Evolutionary conservation across 2,329 filamentous ascomycete species (phyloP), one percentile per base, ranked within the genome.

Genomic region (Eutypa lata): DNA sequence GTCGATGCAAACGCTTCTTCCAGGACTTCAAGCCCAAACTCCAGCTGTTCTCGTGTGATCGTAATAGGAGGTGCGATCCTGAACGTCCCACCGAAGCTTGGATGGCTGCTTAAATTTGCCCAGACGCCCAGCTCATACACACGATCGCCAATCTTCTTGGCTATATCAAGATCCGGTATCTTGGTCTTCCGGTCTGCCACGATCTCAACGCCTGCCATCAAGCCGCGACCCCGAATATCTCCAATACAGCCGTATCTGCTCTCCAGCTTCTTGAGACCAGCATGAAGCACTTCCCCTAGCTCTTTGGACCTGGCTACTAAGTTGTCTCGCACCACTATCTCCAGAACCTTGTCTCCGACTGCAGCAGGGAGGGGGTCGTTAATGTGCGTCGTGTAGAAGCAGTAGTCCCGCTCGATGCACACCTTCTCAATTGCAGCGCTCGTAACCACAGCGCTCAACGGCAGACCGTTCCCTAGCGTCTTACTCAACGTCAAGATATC

Each of bases 401-500:
- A 69, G 58, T 76, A 86, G 26, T 74, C 77, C 3, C 71, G 69
- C 18, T 81, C 75, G 11, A 68, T 66, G 31, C 76, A 78, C 2
- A 73, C 72, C 3, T 68, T 65, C 42, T 77, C 81, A 45, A 87
- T 82, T 31, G 76, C 71, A 4, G 73, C 70, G 43, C 75, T 81
- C 0, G 83, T 84, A 2, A 81, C 71, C 1, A 87, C 80, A 0
- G 83, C 77, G 47, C 76, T 77, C 3, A 87, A 69, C 1, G 84
- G 82, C 0, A 87, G 68, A 0, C 83, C 82, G 59, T 81, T 82
- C 0, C 82, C 83, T 0, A 86, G 71, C 0, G 82, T 86, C 65
- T 86, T 87, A 57, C 77, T 81, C 6, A 87, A 68, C 0, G 79
- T 80, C 6, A 86, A 66, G 35, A 88, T 84, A 59, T 88, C 73